Conservation (phyloP, 2,329 filamentous ascomycete species). For the Aspergillus novofumigatus region DNA sequence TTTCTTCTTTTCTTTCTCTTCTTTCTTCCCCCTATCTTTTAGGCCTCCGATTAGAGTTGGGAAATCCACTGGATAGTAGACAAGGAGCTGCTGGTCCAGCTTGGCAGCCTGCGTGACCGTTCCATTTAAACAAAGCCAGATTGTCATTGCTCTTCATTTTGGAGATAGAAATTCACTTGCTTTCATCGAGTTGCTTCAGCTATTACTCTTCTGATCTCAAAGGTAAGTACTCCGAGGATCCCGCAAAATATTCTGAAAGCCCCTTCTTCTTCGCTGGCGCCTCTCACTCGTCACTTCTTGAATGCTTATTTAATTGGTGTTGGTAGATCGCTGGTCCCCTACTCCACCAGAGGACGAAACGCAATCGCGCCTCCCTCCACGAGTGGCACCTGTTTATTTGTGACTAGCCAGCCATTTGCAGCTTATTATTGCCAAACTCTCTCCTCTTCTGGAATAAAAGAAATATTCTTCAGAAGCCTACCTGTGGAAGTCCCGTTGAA, state of each 20-base stretch:
- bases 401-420: constrained; percentile 4
- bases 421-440: constrained; percentile 6
- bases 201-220: constrained; percentile 1
- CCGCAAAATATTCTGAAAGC: constrained; percentile 14
- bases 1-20: constrained; percentile 7
- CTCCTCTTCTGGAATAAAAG: background rate
- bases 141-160: background rate
- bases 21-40: constrained; percentile 11
- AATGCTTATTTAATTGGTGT: constrained; percentile 22
- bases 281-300: constrained; percentile 11
- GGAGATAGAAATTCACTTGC: background rate
- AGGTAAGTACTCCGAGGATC: background rate
- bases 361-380: constrained; percentile 13
- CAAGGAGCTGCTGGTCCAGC: background rate
- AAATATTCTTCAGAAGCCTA: background rate
- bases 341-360: constrained; percentile 20
- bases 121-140: background rate
- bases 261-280: constrained; percentile 2
- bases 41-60: constrained; percentile 3
- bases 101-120: background rate
- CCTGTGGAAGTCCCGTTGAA: background rate
- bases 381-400: constrained; percentile 6
- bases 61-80: background rate
- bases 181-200: background rate
- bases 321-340: constrained; percentile 21